phyloP scores from a whole-genome alignment of 2,329 filamentous ascomycete genomes.

The Lasiodiplodia hormozganensis region DNA sequence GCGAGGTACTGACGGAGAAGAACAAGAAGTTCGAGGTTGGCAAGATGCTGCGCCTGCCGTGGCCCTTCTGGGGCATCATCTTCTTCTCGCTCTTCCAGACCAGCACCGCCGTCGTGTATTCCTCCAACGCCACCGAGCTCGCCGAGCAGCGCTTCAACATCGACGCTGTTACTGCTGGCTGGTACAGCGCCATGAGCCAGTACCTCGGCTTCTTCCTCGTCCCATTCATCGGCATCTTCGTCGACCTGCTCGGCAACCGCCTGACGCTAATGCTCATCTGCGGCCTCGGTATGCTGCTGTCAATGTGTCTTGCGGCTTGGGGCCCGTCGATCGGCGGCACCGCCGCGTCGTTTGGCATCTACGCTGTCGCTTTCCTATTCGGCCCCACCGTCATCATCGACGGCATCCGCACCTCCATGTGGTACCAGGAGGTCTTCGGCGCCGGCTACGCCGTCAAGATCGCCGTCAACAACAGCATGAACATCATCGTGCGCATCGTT shows the following conservation, averaged over 20 bases:
- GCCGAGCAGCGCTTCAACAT: constrained; percentile 66
- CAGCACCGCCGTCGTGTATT: constrained; percentile 61
- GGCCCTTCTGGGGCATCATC: constrained; percentile 65
- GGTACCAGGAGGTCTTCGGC: constrained; percentile 66
- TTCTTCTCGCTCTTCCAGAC: constrained; percentile 66
- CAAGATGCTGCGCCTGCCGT: constrained; percentile 65
- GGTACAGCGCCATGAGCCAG: constrained; percentile 65
- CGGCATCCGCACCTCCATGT: constrained; percentile 65
- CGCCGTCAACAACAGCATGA: constrained; percentile 69
- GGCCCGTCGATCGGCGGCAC: constrained; percentile 58
- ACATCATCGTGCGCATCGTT: constrained; percentile 64
- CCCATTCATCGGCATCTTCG: constrained; percentile 61
- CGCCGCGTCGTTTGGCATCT: constrained; percentile 66
- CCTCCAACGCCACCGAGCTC: constrained; percentile 66
- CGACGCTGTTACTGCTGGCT: constrained; percentile 63
- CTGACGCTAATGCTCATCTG: constrained; percentile 55
- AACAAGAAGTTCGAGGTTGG: constrained; percentile 53
- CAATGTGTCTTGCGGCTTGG: constrained; percentile 64
- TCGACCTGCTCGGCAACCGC: constrained; percentile 64
- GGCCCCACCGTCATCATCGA: constrained; percentile 68
- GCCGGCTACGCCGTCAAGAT: constrained; percentile 67
- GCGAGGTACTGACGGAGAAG: constrained; percentile 63
- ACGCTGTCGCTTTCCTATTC: constrained; percentile 61
- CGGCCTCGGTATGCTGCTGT: constrained; percentile 58
- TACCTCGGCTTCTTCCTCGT: constrained; percentile 67